Conservation (phyloP, 2,329 filamentous ascomycete species). For the Ciborinia camelliae region DNA sequence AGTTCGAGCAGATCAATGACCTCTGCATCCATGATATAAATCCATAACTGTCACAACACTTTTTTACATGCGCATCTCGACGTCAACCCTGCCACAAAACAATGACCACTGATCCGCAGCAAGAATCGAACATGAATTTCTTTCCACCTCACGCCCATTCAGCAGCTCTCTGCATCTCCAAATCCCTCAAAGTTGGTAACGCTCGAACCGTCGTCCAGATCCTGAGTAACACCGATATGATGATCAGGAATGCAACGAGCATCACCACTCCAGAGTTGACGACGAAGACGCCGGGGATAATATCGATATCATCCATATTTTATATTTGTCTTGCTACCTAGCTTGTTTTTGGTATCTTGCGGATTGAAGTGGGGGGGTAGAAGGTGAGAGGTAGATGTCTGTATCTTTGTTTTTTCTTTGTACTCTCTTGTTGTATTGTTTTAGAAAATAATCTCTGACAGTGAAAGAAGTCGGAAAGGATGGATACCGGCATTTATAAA, state of each 20-base stretch:
- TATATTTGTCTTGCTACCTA: neutral
- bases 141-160: slow-evolving; percentile 7
- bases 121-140: neutral
- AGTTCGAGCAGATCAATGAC: neutral
- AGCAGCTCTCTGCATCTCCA: slow-evolving; percentile 1
- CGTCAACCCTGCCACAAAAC: neutral
- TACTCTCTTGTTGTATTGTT: neutral
- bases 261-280: slow-evolving; percentile 9
- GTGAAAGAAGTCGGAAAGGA: no score
- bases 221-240: slow-evolving; percentile 5
- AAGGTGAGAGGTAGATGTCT: neutral
- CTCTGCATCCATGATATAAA: neutral
- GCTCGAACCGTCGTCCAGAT: slow-evolving; percentile 12
- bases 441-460: neutral
- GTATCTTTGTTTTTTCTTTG: no score
- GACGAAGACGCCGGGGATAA: slow-evolving; percentile 13
- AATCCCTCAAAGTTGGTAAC: slow-evolving; percentile 1
- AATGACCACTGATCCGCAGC: neutral
- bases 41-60: neutral
- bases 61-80: neutral
- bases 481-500: no score
- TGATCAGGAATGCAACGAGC: slow-evolving; percentile 13
- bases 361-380: no score
- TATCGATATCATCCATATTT: slow-evolving; percentile 17
- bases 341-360: neutral